A percentile compares a stretch with the other conserved stretches of the same genome.
Conservation (phyloP, 345 rosid genomes). For the Raphanus sativus region DNA sequence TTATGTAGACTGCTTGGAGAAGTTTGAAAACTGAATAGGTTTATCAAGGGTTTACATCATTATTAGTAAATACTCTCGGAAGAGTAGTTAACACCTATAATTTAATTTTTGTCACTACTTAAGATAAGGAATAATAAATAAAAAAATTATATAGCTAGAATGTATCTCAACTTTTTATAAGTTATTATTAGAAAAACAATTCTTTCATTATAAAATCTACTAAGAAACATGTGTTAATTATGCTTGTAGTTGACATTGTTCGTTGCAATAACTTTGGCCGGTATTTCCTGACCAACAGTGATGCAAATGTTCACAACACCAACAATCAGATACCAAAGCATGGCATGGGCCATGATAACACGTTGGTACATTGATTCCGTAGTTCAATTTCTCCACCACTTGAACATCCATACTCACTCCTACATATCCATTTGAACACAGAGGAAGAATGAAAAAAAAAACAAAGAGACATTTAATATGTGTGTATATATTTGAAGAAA, state of each 20-base stretch:
- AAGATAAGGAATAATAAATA: too few species aligned
- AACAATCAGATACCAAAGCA: constrained; percentile 6
- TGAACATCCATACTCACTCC: neutral
- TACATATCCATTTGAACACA: neutral
- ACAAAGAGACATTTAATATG: neutral
- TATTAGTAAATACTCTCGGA: neutral
- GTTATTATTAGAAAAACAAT: neutral
- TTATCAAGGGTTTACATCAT: neutral
- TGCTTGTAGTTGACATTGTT: neutral
- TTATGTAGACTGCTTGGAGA: constrained; percentile 13
- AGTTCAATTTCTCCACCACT: neutral
- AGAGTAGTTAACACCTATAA: neutral
- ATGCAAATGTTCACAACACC: constrained; percentile 15
- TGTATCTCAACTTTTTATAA: neutral
- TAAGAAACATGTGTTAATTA: neutral
- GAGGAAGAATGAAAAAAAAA: neutral
- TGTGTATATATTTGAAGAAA: neutral
- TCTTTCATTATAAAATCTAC: neutral
- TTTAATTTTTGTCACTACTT: too few species aligned
- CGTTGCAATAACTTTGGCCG: constrained; percentile 1
- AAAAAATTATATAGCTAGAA: neutral
- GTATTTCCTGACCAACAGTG: constrained; percentile 3
- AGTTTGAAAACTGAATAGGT: neutral
- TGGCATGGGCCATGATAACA: constrained; percentile 21
- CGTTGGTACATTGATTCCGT: neutral